Conservation (phyloP, 2,329 filamentous ascomycete genomes). For the Aspergillus viridinutans region DNA sequence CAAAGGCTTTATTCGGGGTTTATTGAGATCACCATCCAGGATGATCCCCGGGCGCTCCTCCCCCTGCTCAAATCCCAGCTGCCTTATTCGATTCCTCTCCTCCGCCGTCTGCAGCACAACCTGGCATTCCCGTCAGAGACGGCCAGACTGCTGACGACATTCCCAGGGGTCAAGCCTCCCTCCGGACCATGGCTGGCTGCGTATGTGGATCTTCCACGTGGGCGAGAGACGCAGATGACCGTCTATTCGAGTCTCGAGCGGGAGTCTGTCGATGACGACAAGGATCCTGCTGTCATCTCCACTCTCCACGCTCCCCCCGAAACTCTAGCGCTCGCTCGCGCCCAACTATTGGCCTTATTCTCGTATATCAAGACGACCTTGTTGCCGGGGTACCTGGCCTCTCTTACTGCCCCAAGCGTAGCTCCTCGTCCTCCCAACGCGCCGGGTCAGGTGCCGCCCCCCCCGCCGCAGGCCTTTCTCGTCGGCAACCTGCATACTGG, state of each 20-base stretch:
- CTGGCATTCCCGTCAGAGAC: constrained; percentile 28
- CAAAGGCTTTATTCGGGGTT: constrained; percentile 8
- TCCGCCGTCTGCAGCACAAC: constrained; percentile 38
- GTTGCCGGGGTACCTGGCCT: constrained; percentile 24
- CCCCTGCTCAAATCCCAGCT: constrained; percentile 31
- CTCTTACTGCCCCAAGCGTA: constrained; percentile 4
- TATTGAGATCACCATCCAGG: constrained; percentile 10
- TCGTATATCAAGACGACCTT: constrained; percentile 22
- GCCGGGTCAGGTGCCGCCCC: constrained; percentile 19
- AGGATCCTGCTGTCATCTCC: constrained; percentile 2
- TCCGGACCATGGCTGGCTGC: constrained; percentile 37
- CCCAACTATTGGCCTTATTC: constrained; percentile 27
- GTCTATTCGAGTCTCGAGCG: constrained; percentile 40
- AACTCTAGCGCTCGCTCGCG: constrained; percentile 13
- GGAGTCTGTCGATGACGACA: constrained; percentile 6
- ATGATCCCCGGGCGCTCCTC: constrained; percentile 18
- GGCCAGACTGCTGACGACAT: constrained; percentile 32
- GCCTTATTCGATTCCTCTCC: constrained; percentile 34
- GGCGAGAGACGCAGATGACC: constrained; percentile 40
- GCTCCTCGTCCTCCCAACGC: not conserved
- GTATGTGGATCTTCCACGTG: constrained; percentile 36
- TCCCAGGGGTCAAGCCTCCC: constrained; percentile 15
- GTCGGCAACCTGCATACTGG: constrained; percentile 36
- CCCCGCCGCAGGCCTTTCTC: constrained; percentile 28
- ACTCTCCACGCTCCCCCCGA: constrained; percentile 10